Evolutionary conservation across 345 rosid species (phyloP).

Genomic region (Alliaria petiolata): DNA sequence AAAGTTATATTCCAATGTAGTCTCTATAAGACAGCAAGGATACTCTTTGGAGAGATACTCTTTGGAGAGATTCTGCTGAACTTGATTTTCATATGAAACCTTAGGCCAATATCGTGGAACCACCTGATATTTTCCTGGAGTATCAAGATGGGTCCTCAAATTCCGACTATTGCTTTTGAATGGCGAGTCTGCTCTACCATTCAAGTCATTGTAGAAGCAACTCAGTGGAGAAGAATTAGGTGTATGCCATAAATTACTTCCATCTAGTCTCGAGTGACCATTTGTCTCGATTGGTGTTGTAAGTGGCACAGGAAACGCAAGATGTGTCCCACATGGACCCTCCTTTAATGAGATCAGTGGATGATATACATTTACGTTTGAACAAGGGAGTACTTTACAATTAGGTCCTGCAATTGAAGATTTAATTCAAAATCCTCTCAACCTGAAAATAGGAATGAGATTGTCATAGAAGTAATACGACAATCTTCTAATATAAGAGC

Average conservation of each 20-base stretch:
- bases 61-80: conserved; percentile 61
- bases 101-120: conserved; percentile 88
- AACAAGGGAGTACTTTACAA: conserved; percentile 42
- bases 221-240: conserved; percentile 43
- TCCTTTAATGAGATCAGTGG: conserved; percentile 44
- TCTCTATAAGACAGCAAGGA: conserved; percentile 47
- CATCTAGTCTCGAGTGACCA: conserved; percentile 51
- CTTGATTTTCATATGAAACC: conserved; percentile 53
- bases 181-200: conserved; percentile 50
- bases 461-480: background rate
- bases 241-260: conserved; percentile 41
- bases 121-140: conserved; percentile 60
- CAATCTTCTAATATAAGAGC: background rate
- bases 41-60: conserved; percentile 95
- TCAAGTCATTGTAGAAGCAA: conserved; percentile 43
- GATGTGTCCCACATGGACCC: conserved; percentile 49
- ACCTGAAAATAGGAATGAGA: background rate
- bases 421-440: background rate
- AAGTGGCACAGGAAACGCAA: conserved; percentile 41
- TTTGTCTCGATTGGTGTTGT: conserved; percentile 48
- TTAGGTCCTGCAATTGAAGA: conserved; percentile 45
- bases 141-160: conserved; percentile 62
- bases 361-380: conserved; percentile 44
- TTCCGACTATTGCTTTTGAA: conserved; percentile 46
- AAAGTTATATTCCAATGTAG: conserved; percentile 7